Percentiles rank a stretch among this genome's conserved stretches.
Conservation (phyloP, 768 basidiomycete species). For the Agrocybe praecox region DNA sequence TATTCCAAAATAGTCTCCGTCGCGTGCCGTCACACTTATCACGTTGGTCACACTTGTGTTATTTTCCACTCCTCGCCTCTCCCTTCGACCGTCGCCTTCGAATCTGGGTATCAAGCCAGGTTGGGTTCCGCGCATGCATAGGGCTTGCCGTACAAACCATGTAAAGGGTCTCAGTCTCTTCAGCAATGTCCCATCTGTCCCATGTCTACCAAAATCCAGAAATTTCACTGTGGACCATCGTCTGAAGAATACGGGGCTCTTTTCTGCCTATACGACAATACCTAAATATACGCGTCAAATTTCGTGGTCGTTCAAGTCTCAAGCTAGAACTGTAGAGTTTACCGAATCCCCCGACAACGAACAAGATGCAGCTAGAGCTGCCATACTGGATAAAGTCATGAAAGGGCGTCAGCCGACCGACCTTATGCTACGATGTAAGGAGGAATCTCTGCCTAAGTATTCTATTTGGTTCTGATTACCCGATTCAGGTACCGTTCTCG, state of each 20-base stretch:
- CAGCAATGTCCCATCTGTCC: neutral
- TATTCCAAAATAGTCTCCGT: slow-evolving; percentile 17
- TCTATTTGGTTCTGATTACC: slow-evolving; percentile 11
- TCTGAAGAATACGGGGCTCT: slow-evolving; percentile 3
- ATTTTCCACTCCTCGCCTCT: slow-evolving; percentile 7
- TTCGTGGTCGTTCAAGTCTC: slow-evolving; percentile 36
- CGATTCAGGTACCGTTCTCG: slow-evolving; percentile 78
- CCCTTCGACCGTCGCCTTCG: slow-evolving; percentile 10
- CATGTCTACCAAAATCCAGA: slow-evolving; percentile 6
- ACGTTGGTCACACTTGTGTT: slow-evolving; percentile 4
- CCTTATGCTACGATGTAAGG: slow-evolving; percentile 89
- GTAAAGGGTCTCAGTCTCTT: slow-evolving; percentile 34
- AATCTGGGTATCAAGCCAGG: slow-evolving; percentile 14
- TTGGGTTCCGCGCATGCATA: slow-evolving; percentile 44
- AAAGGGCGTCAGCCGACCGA: slow-evolving; percentile 88
- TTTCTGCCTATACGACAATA: neutral
- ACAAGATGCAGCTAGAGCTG: slow-evolving; percentile 72
- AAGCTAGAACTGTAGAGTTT: slow-evolving; percentile 28
- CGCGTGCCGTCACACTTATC: slow-evolving; percentile 12
- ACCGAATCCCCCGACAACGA: slow-evolving; percentile 41
- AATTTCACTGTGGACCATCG: slow-evolving; percentile 13
- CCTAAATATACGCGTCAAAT: slow-evolving; percentile 22
- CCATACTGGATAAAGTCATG: slow-evolving; percentile 83
- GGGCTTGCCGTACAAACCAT: slow-evolving; percentile 37
- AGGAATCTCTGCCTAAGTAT: slow-evolving; percentile 10